Evolutionary conservation across 257 asterid species (phyloP).

Genomic region (Przewalskia tangutica): DNA sequence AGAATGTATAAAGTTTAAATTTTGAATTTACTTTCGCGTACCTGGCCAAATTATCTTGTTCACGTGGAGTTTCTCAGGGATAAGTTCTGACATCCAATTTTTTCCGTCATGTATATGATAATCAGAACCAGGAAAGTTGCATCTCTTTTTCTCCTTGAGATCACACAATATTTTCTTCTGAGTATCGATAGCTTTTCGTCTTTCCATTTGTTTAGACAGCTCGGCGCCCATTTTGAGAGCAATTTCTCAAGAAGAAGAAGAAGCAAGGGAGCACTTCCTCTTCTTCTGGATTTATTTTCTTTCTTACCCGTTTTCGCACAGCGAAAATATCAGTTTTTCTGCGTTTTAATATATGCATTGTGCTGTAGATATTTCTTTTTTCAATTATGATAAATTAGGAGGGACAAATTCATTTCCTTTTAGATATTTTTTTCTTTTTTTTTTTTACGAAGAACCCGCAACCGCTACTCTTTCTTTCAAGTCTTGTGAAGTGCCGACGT

Average conservation of each 20-base stretch:
- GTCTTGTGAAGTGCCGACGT: too few relatives aligned
- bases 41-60: constrained; percentile 92
- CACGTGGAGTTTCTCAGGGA: constrained; percentile 38
- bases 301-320: background rate
- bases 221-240: constrained; percentile 44
- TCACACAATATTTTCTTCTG: constrained; percentile 47
- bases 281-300: background rate
- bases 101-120: constrained; percentile 47
- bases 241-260: background rate
- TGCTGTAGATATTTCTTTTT: background rate
- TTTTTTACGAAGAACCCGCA: too few relatives aligned
- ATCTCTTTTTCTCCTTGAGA: constrained; percentile 34
- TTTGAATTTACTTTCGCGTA: constrained; percentile 19
- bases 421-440: too few relatives aligned
- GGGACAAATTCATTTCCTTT: background rate
- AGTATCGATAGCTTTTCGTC: constrained; percentile 38
- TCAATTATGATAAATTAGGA: background rate
- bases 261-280: background rate
- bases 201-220: constrained; percentile 47
- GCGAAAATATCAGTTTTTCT: background rate
- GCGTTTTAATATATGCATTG: background rate
- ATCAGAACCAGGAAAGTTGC: constrained; percentile 59
- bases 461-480: too few relatives aligned
- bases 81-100: constrained; percentile 69
- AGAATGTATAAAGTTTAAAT: background rate